Conservation (phyloP, 2,329 filamentous ascomycete species). For the Lojkania enalia region DNA sequence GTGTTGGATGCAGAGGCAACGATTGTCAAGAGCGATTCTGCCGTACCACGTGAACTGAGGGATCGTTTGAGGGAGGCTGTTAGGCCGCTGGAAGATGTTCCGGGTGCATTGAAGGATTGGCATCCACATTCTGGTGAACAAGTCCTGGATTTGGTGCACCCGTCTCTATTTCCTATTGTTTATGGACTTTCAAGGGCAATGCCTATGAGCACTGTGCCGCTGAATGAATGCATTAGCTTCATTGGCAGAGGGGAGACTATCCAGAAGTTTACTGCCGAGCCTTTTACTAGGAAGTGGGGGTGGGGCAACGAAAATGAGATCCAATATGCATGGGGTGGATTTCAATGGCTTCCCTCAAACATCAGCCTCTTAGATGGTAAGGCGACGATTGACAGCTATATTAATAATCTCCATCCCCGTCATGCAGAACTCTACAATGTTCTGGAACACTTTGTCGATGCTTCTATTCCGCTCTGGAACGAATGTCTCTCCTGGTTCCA, state of each 20-base stretch:
- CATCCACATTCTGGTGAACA: constrained; percentile 57
- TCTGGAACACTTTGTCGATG: constrained; percentile 49
- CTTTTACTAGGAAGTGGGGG: neutral
- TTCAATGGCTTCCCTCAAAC: constrained; percentile 56
- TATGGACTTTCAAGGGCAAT: constrained; percentile 30
- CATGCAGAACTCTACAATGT: constrained; percentile 47
- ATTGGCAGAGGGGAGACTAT: constrained; percentile 14
- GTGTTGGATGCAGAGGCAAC: constrained; percentile 50
- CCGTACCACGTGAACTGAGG: constrained; percentile 44
- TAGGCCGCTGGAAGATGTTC: constrained; percentile 55
- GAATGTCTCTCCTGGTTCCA: constrained; percentile 13
- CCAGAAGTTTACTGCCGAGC: constrained; percentile 6
- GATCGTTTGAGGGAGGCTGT: constrained; percentile 50
- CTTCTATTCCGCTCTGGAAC: constrained; percentile 51
- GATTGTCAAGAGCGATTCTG: constrained; percentile 58
- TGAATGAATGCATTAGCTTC: constrained; percentile 15
- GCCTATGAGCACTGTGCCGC: constrained; percentile 8
- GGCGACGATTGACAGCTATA: constrained; percentile 52
- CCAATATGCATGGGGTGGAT: constrained; percentile 31
- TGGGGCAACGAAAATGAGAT: neutral
- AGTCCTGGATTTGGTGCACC: constrained; percentile 65
- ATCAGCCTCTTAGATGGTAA: constrained; percentile 44
- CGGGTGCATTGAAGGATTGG: constrained; percentile 59
- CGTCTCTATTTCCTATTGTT: constrained; percentile 47
- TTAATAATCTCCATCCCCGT: constrained; percentile 56